Conservation (phyloP, 2,329 filamentous ascomycete species). For the Diaporthe sp. region DNA sequence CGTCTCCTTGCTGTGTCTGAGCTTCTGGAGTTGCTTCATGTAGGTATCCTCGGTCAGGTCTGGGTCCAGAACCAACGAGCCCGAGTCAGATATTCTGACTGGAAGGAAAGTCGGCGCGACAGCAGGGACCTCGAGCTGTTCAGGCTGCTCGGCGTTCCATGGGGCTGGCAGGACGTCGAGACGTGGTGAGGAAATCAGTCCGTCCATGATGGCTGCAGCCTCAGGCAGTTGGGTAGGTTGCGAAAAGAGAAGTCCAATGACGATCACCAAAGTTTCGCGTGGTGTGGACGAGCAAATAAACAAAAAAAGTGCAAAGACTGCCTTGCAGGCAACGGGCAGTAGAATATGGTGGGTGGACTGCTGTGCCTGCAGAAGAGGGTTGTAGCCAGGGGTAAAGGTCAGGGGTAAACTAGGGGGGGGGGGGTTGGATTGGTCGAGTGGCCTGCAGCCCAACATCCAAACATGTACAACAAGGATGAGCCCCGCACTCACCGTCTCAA, state of each 20-base stretch:
- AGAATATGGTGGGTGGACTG: too few species aligned
- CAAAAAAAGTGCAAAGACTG: neutral
- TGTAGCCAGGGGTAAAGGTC: too few species aligned
- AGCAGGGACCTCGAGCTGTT: neutral
- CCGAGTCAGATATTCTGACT: constrained; percentile 15
- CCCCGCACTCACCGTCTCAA: too few species aligned
- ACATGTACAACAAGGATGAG: too few species aligned
- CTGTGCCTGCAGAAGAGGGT: too few species aligned
- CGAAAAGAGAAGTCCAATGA: neutral
- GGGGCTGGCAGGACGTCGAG: neutral
- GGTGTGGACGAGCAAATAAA: neutral
- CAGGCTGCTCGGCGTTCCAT: neutral
- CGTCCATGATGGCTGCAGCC: neutral
- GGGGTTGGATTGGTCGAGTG: too few species aligned
- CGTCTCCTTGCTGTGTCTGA: constrained; percentile 1
- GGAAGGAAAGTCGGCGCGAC: neutral
- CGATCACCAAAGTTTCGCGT: neutral
- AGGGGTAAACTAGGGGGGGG: too few species aligned
- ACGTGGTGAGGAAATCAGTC: neutral
- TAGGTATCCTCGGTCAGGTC: constrained; percentile 22
- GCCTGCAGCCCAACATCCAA: too few species aligned
- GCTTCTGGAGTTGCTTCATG: constrained; percentile 10
- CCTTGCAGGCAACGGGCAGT: too few species aligned
- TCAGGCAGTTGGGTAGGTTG: too few species aligned
- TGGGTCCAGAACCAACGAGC: constrained; percentile 11